Evolutionary conservation across 2,329 filamentous ascomycete species (phyloP), one percentile per base, ranked within the genome.

Genomic region (Scytalidium sp.): DNA sequence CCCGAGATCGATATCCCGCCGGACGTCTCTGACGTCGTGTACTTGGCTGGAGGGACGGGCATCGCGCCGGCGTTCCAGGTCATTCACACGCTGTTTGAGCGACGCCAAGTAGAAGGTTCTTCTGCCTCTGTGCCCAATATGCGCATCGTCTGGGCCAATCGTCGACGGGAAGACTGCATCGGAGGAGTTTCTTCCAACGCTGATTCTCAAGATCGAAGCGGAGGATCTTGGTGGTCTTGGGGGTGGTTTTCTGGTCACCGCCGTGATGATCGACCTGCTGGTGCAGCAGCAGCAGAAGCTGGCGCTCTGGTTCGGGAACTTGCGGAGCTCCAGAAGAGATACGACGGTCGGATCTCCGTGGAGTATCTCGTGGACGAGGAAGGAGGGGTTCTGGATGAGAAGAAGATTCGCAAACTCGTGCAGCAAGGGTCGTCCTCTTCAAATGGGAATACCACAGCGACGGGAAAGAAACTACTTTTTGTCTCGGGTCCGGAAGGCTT

Each of bases 401-500:
- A 67, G 3, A 72, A 75, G 19, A 69, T 92, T 10, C 61, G 60
- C 15, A 58, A 60, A 0, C 64, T 67, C 1, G 56, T 75, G 7
- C 47, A 46, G 27, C 45, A 43, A 17, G 46, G 47, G 17, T 32
- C 43, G 2, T 22, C 21, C 50, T 10, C 40, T 46, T 29, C 17
- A 32, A 42, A 47, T 52, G 5, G 67, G 3, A 62, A 43, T 47
- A 55, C 6, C 63, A 68, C 41, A 56, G 58, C 41, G 60, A 64
- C 41, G 61, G 65, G 43, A 43, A 80, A 78, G 55, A 84, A 84
- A 52, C 66, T 96, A 19, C 73, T 97, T n/a, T 75, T 96, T 49
- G 81, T 97, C 1, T 96, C 91, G 1, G 94, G 94, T 0, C 93
- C 94, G 0, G 90, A 96, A 47, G 93, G 94, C 1, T 97, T 97